phyloP scores from a whole-genome alignment of 75 land plant species.

The Gnetum montanum region DNA sequence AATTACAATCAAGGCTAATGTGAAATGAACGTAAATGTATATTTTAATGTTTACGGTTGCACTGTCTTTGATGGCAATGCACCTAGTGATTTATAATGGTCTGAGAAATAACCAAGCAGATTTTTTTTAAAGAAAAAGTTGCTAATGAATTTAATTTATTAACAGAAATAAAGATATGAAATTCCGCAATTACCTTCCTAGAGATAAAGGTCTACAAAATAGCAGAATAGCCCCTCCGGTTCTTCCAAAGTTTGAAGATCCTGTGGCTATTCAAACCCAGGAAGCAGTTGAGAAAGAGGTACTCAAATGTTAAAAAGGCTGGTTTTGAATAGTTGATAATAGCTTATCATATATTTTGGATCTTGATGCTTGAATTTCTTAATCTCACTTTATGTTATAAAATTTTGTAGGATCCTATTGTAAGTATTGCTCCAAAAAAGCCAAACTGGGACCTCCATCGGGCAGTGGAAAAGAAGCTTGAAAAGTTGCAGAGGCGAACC shows the following conservation, averaged over 20 bases:
- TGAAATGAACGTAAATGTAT: not conserved
- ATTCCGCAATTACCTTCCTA: constrained; percentile 92
- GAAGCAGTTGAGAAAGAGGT: constrained; percentile 54
- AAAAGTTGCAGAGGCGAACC: constrained; percentile 94
- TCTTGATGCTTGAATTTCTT: too few relatives aligned
- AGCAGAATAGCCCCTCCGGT: constrained; percentile 67
- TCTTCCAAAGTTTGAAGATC: constrained; percentile 92
- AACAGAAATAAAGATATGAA: constrained; percentile 49
- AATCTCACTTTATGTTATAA: too few relatives aligned
- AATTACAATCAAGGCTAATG: not conserved
- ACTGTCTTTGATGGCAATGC: not conserved
- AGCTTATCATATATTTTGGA: too few relatives aligned
- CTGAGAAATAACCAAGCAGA: too few relatives aligned
- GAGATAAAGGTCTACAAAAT: constrained; percentile 79
- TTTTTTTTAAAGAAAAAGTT: too few relatives aligned
- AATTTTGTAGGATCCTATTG: constrained; percentile 75
- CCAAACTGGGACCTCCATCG: constrained; percentile 96
- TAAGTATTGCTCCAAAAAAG: constrained; percentile 96
- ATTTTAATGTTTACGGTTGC: not conserved
- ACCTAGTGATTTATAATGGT: too few relatives aligned
- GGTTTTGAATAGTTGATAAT: too few relatives aligned
- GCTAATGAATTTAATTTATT: not conserved
- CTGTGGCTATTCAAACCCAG: constrained; percentile 46
- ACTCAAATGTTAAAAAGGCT: not conserved
- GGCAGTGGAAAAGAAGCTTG: constrained; percentile 92